Evolutionary conservation across 495 filamentous ascomycete genomes (phyloP).

Genomic region (Penicillium cosmopolitanum): DNA sequence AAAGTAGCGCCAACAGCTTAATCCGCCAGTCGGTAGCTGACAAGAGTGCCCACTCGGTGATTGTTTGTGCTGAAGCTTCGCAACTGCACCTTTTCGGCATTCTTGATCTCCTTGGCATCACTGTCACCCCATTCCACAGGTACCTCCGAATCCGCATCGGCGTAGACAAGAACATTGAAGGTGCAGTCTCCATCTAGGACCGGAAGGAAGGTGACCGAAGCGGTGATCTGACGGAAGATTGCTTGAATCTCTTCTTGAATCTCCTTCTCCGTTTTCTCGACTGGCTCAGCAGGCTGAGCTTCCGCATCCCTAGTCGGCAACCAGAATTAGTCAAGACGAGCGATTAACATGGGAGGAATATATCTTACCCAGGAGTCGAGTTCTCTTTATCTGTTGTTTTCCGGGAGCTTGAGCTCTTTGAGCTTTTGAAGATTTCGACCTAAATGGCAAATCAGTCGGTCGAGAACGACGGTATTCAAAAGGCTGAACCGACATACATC

Average conservation of each 20-base stretch:
- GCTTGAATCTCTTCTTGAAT: constrained; percentile 94
- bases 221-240: constrained; percentile 96
- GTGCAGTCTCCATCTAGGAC: constrained; percentile 93
- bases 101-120: constrained; percentile 95
- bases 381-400: constrained; percentile 66
- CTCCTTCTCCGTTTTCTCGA: constrained; percentile 86
- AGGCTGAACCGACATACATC: constrained; percentile 61
- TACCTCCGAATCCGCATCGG: constrained; percentile 94
- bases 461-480: not conserved
- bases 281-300: constrained; percentile 33
- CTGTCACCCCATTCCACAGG: constrained; percentile 99
- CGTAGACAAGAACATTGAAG: constrained; percentile 98
- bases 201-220: constrained; percentile 94
- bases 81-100: constrained; percentile 93
- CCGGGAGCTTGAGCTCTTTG: constrained; percentile 55
- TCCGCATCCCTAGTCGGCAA: constrained; percentile 33
- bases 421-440: constrained; percentile 71
- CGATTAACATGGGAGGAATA: not conserved
- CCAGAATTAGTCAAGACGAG: constrained; percentile 7
- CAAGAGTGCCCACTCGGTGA: constrained; percentile 90
- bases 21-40: constrained; percentile 76
- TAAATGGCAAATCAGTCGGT: constrained; percentile 26
- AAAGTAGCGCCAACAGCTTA: constrained; percentile 21
- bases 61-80: constrained; percentile 94
- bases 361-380: constrained; percentile 54